Evolutionary conservation across 768 basidiomycete species (phyloP).

Genomic region (Boletus sensibilis): DNA sequence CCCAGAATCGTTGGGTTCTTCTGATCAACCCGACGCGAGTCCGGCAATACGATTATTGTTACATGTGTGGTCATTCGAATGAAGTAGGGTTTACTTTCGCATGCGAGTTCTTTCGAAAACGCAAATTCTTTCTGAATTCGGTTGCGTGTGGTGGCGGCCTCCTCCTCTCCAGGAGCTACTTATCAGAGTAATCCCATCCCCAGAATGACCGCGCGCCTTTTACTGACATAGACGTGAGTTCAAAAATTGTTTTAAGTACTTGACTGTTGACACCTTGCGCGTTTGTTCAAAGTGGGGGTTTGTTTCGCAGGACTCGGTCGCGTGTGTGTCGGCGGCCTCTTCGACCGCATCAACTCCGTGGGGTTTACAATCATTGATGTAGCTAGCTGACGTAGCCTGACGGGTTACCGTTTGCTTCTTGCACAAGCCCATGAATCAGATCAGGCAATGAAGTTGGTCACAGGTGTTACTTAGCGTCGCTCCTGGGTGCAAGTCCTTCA

Average conservation of each 20-base stretch:
- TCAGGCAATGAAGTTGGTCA: not conserved
- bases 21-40: not conserved
- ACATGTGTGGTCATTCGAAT: not conserved
- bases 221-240: not conserved
- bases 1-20: not conserved
- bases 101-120: not conserved
- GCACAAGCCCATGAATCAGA: too few relatives aligned
- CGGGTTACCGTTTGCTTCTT: too few relatives aligned
- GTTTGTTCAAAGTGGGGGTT: not conserved
- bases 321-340: not conserved
- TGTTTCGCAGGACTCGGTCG: not conserved
- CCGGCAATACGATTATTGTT: not conserved
- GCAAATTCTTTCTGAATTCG: not conserved
- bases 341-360: not conserved
- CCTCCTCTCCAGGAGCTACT: not conserved
- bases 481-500: not conserved
- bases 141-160: not conserved
- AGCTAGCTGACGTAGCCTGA: not conserved
- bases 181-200: not conserved
- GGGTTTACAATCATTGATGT: not conserved
- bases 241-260: not conserved
- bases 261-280: not conserved
- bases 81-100: not conserved
- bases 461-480: not conserved
- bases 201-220: not conserved